Conservation (phyloP, 371 early-diverging fungal genomes). For the Mortierella polycephala region DNA sequence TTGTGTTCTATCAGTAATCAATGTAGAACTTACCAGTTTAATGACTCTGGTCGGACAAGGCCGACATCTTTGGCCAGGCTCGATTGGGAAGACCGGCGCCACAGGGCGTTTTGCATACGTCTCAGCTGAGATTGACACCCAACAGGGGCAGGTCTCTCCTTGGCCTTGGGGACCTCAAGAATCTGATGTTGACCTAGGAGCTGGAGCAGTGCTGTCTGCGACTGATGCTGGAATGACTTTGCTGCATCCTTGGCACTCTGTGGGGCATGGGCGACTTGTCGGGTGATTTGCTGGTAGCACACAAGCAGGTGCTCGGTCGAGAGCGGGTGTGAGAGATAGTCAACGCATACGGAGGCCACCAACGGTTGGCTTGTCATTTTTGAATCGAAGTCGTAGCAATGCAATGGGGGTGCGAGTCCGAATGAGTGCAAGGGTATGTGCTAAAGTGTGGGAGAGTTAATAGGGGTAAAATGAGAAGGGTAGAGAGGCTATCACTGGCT, state of each 20-base stretch:
- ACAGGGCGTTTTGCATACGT: constrained; percentile 54
- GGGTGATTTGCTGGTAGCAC: constrained; percentile 54
- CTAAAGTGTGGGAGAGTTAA: not conserved
- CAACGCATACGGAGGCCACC: constrained; percentile 50
- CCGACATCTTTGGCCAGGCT: constrained; percentile 50
- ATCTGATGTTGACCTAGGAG: constrained; percentile 39
- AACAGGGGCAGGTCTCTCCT: constrained; percentile 43
- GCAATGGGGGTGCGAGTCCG: not conserved
- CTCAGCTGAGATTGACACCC: constrained; percentile 39
- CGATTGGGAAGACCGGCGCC: constrained; percentile 49
- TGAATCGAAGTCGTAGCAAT: not conserved
- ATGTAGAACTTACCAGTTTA: constrained; percentile 42
- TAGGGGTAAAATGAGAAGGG: not conserved
- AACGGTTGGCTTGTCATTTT: constrained; percentile 51
- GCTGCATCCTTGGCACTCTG: constrained; percentile 50
- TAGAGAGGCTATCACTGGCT: too few species aligned
- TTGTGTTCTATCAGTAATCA: not conserved
- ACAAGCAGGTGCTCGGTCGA: constrained; percentile 43
- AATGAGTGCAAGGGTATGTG: not conserved
- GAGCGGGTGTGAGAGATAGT: constrained; percentile 53
- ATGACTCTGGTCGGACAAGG: constrained; percentile 43
- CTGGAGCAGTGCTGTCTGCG: constrained; percentile 37
- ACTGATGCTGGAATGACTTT: constrained; percentile 40
- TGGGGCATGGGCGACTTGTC: constrained; percentile 50
- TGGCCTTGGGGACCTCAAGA: constrained; percentile 25